A percentile compares a stretch with the other conserved stretches of the same genome.
Evolutionary conservation across 2,329 filamentous ascomycete species (phyloP).

Genomic region (Cryphonectria carpinicola): DNA sequence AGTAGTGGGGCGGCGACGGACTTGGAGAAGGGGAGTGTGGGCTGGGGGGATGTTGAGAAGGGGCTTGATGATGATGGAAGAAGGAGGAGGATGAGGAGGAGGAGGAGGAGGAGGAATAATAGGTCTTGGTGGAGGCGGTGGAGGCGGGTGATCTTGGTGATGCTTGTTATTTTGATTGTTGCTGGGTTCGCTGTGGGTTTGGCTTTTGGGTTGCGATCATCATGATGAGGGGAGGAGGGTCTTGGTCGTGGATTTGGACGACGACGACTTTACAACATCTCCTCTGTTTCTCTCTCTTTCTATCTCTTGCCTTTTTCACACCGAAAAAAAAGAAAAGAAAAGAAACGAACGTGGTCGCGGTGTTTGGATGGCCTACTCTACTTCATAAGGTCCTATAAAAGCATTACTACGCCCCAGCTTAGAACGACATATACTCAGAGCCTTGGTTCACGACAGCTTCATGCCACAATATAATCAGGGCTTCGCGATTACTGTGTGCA

Average conservation of each 20-base stretch:
- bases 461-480: neutral
- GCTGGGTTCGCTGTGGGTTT: slow-evolving; percentile 10
- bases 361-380: neutral
- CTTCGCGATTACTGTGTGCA: neutral
- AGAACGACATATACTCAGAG: neutral
- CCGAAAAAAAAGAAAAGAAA: neutral
- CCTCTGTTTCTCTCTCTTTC: neutral
- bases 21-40: neutral
- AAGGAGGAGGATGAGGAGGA: neutral
- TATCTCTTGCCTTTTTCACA: too few species aligned
- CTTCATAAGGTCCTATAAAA: neutral
- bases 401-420: neutral
- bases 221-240: neutral
- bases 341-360: neutral
- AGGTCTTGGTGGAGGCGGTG: slow-evolving; percentile 10
- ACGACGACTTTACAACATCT: neutral
- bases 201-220: neutral
- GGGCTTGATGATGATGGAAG: neutral
- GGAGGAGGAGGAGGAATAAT: neutral
- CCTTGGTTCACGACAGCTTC: neutral
- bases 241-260: neutral
- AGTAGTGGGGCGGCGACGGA: neutral
- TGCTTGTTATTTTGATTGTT: neutral
- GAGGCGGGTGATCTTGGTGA: neutral
- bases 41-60: slow-evolving; percentile 7